Evolutionary conservation across 2,329 filamentous ascomycete species (phyloP).

Genomic region (Trichothecium roseum): DNA sequence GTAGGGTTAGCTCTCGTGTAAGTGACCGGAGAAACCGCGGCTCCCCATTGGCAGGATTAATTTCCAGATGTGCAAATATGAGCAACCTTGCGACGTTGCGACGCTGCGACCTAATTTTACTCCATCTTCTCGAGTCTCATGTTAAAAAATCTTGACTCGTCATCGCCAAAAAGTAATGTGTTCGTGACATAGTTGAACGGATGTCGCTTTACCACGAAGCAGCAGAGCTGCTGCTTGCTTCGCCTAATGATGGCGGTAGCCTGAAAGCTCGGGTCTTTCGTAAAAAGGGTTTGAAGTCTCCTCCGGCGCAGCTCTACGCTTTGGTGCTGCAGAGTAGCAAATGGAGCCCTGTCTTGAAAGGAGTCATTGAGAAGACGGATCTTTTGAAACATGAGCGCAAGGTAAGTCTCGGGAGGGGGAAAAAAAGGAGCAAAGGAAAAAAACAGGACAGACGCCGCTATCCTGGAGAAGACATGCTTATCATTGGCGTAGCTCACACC

Average conservation of each 20-base stretch:
- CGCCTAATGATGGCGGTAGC: slow-evolving; percentile 52
- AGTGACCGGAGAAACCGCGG: too few species aligned
- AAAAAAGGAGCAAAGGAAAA: too few species aligned
- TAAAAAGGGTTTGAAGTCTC: slow-evolving; percentile 63
- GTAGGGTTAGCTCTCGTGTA: too few species aligned
- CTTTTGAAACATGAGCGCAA: slow-evolving; percentile 75
- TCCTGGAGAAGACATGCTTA: too few species aligned
- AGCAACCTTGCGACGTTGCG: too few species aligned
- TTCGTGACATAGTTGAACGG: not conserved
- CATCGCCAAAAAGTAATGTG: too few species aligned
- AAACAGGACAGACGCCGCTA: too few species aligned
- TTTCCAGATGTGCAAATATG: too few species aligned
- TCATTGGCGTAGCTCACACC: slow-evolving; percentile 58
- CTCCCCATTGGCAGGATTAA: too few species aligned
- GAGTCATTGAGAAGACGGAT: slow-evolving; percentile 75
- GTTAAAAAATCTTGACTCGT: too few species aligned
- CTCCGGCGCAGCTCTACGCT: slow-evolving; percentile 76
- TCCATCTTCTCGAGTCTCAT: too few species aligned
- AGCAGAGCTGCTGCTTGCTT: slow-evolving; percentile 59
- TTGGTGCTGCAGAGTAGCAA: slow-evolving; percentile 79
- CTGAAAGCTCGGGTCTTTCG: slow-evolving; percentile 79
- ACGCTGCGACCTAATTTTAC: too few species aligned
- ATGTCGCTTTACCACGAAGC: slow-evolving; percentile 98
- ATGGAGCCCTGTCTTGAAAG: slow-evolving; percentile 79
- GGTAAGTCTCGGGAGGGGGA: slow-evolving; percentile 48